Conservation (phyloP, 495 filamentous ascomycete genomes). For the Penicillium longicatenatum region DNA sequence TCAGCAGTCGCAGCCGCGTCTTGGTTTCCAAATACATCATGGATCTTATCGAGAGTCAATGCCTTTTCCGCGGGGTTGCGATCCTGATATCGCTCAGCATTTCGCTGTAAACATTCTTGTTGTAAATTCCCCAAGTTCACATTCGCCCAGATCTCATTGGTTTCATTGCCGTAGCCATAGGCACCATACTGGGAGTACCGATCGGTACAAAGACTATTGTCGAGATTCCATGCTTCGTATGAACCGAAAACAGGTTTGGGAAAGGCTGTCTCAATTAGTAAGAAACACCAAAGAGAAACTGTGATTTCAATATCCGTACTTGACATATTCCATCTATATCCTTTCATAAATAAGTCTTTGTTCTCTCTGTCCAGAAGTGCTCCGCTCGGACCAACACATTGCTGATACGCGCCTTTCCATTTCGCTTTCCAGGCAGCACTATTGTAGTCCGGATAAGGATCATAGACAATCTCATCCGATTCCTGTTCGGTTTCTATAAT, state of each 20-base stretch:
- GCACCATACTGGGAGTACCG: constrained; percentile 48
- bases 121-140: constrained; percentile 72
- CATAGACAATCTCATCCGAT: background rate
- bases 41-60: constrained; percentile 4
- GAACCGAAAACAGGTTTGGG: constrained; percentile 44
- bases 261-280: constrained; percentile 22
- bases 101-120: constrained; percentile 57
- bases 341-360: background rate
- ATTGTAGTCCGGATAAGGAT: constrained; percentile 6
- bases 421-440: background rate
- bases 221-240: constrained; percentile 42
- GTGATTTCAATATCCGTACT: background rate
- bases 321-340: background rate
- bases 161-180: constrained; percentile 34
- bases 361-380: background rate
- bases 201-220: constrained; percentile 48
- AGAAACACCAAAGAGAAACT: background rate
- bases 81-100: constrained; percentile 54
- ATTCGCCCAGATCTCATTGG: constrained; percentile 56
- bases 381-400: background rate
- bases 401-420: constrained; percentile 4
- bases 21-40: background rate
- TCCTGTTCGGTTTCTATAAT: constrained; percentile 2
- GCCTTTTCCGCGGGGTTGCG: background rate
- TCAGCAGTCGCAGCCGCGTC: background rate